Percentiles rank a stretch among this genome's conserved stretches.
Evolutionary conservation across 192 early-diverging fungal genomes (phyloP).

Genomic region (Mycoemilia scoparia): DNA sequence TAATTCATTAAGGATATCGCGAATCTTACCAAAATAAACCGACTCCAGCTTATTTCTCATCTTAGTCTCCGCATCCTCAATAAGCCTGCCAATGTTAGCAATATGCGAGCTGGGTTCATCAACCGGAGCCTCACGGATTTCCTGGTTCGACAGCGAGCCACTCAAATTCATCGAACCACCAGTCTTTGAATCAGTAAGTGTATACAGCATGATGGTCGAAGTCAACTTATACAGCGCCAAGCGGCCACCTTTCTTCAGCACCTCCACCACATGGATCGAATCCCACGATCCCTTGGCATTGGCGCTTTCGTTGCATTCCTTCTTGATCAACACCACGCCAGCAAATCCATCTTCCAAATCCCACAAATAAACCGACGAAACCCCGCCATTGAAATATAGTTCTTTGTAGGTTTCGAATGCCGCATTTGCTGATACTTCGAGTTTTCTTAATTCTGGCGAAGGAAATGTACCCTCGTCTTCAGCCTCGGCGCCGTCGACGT

Average conservation of each 20-base stretch:
- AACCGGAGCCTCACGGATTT: conserved; percentile 62
- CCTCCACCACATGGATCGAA: conserved; percentile 93
- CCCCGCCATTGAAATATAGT: conserved; percentile 76
- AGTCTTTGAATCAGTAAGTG: conserved; percentile 42
- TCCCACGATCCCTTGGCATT: conserved; percentile 89
- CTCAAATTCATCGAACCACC: conserved; percentile 61
- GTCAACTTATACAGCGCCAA: conserved; percentile 90
- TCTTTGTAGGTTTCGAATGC: conserved; percentile 95
- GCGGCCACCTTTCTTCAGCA: conserved; percentile 55
- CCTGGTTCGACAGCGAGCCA: conserved; percentile 85
- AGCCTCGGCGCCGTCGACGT: conserved; percentile 1
- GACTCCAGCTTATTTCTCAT: conserved; percentile 87
- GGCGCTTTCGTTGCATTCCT: conserved; percentile 56
- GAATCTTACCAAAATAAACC: conserved; percentile 96
- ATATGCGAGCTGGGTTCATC: conserved; percentile 65
- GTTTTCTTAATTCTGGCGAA: conserved; percentile 59
- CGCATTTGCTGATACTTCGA: conserved; percentile 83
- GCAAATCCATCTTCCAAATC: conserved; percentile 78
- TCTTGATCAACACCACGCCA: conserved; percentile 87
- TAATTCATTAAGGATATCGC: conserved; percentile 89
- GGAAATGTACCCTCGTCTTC: conserved; percentile 73
- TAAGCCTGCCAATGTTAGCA: conserved; percentile 85
- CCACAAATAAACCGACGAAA: conserved; percentile 96
- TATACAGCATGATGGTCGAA: conserved; percentile 88
- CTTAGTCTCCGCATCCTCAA: conserved; percentile 97